Conservation (phyloP, 768 basidiomycete genomes). For the Dioszegia aurantiaca region DNA sequence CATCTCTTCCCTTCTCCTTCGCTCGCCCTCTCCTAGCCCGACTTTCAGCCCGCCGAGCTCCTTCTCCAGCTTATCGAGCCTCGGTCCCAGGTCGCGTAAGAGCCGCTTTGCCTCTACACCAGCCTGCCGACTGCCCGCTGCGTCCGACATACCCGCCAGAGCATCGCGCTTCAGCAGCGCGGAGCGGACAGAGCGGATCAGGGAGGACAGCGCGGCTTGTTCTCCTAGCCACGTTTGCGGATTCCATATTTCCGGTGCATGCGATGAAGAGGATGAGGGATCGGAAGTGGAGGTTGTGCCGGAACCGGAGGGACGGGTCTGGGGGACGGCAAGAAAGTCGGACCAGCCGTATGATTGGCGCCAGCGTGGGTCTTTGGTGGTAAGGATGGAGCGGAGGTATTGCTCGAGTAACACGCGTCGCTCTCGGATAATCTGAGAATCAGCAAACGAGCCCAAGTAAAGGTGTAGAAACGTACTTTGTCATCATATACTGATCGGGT, state of each 20-base stretch:
- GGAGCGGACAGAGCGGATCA: conserved; percentile 76
- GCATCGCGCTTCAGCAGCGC: conserved; percentile 83
- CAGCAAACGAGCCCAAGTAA: neutral
- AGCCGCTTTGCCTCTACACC: conserved; percentile 72
- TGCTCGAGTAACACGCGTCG: conserved; percentile 71
- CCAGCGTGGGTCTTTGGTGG: conserved; percentile 78
- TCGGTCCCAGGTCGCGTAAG: conserved; percentile 52
- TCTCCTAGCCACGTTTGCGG: conserved; percentile 79
- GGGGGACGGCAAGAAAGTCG: conserved; percentile 83
- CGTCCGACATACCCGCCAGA: conserved; percentile 70
- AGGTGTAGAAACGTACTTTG: conserved; percentile 50
- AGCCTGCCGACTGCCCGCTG: conserved; percentile 68
- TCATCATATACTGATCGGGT: conserved; percentile 58
- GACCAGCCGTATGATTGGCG: conserved; percentile 69
- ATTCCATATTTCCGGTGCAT: conserved; percentile 17
- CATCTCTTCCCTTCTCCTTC: conserved; percentile 83
- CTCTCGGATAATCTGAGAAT: conserved; percentile 63
- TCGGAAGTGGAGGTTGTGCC: conserved; percentile 14
- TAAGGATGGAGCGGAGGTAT: conserved; percentile 82
- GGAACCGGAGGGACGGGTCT: conserved; percentile 13
- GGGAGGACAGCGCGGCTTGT: conserved; percentile 54
- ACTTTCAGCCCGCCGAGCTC: conserved; percentile 67
- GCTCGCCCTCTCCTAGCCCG: conserved; percentile 87
- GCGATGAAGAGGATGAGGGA: conserved; percentile 11
- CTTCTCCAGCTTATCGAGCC: conserved; percentile 66